phyloP scores from a whole-genome alignment of 768 basidiomycete genomes.

The Cystofilobasidium ferigula region DNA sequence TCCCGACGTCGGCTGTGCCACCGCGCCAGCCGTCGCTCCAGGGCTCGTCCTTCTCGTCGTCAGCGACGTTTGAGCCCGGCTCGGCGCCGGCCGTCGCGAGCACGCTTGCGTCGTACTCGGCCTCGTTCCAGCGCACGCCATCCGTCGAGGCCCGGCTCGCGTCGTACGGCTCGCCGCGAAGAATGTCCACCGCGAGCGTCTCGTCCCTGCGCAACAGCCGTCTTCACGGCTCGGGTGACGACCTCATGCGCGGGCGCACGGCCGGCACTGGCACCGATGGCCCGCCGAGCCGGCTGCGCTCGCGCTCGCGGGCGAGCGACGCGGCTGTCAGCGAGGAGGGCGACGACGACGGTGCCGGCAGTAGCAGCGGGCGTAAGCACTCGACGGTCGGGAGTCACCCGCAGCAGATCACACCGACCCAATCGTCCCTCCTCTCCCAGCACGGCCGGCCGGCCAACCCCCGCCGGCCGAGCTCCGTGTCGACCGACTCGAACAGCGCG shows the following conservation, averaged over 20 bases:
- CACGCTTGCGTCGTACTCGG: constrained; percentile 20
- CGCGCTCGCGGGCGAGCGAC: background rate
- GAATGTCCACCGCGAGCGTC: background rate
- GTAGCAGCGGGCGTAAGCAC: background rate
- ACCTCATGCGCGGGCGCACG: background rate
- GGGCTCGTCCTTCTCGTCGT: constrained; percentile 3
- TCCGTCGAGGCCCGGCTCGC: constrained; percentile 15
- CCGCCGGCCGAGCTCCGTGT: background rate
- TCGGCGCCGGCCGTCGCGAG: constrained; percentile 20
- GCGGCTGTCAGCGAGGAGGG: background rate
- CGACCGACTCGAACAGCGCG: background rate
- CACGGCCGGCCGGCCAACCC: background rate
- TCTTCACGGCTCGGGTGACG: background rate
- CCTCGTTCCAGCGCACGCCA: constrained; percentile 15
- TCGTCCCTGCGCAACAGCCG: background rate
- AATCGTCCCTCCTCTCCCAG: background rate
- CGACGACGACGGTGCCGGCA: background rate
- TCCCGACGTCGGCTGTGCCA: background rate
- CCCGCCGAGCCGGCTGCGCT: background rate
- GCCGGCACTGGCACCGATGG: background rate
- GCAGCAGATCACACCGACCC: constrained; percentile 3
- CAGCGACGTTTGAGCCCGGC: constrained; percentile 18
- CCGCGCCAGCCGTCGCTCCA: constrained; percentile 6
- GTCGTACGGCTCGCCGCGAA: constrained; percentile 9
- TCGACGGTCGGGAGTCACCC: too few species aligned